Evolutionary conservation across 2,329 filamentous ascomycete genomes (phyloP), one percentile per base, ranked within the genome.

Genomic region (Neopestalotiopsis clavispora): DNA sequence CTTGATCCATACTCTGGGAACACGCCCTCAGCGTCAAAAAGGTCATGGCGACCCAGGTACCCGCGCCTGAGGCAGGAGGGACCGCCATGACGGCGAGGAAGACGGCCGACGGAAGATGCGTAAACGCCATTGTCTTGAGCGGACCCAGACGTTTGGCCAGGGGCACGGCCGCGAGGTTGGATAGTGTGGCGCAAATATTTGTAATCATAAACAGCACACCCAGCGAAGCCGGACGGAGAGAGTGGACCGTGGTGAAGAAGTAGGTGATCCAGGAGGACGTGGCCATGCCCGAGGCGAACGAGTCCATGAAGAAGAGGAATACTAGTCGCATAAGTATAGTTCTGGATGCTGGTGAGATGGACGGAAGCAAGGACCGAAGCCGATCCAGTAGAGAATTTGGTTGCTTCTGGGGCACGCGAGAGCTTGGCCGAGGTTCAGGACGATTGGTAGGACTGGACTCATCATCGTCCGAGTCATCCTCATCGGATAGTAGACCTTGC

Each of bases 281-380:
- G 61, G 72, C 73, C 59, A 75, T 69, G 42, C 74, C 73, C 38
- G 73, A 75, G 17, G 72, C 70, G 68, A 94, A 87, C 0, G 89
- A 87, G 76, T 94, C 92, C 5, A 94, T 75, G 1, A 86, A 86
- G 73, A 94, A 91, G 1, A 94, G 80, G 10, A 90, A 74, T 88
- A 91, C 61, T 17, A 59, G 57, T 3, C 57, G 57, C 20, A 23
- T 30, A 14, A 59, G 57, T 28, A 59, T 59, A 20, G 57, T 12
- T 1, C 57, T n/a, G 17, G 57, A 59, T 28, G 14, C 23, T 9
- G 57, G n/a, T 5, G 57, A 28, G 32, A 59, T 59, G 57, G 13
- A 28, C 2, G 57, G 57, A n/a, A 59, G 30, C 28, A 59, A 14
- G 30, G 57, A 59, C 12, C 23, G 30, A 20, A 59, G 7, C 2